Evolutionary conservation across 352 stramenopile genomes (phyloP), one percentile per base, ranked within the genome.

Genomic region (Globisporangium camurandrum): DNA sequence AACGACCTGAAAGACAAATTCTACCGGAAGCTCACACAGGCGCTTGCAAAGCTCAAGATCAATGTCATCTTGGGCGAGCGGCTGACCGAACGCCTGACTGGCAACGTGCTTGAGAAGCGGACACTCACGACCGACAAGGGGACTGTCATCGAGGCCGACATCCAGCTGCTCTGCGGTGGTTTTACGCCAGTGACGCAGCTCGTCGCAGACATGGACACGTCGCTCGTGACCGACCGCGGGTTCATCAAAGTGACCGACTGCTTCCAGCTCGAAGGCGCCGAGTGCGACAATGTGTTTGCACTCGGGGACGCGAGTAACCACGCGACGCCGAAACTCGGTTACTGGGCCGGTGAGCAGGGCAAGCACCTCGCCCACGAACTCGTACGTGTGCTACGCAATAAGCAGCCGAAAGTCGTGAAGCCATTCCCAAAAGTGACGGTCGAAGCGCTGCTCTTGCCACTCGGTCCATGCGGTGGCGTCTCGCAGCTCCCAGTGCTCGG

Each of bases 261-360:
- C 5, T 54, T 86, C 39, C 70, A 89, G 56, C 27, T 87, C 20
- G 64, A 81, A 27, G 56, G 12, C 41, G 16, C 53, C 0, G 62
- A 66, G 46, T 81, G 75, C 45, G n/a, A 42, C 1, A 54, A 86
- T 42, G 60, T 87, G 36, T 85, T 85, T 34, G 72, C 63, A 4
- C 9, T 86, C 8, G 72, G 72, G 23, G 72, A 89, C 36, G 59
- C 68, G 30, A 83, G 64, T 59, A 68, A 73, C 52, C 70, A 86
- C 30, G 26, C 52, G 1, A 62, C 61, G 30, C 64, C 66, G 0
- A 88, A 86, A 48, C 59, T 76, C 54, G 62, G 51, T 6, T 67
- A 69, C 37, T 64, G 64, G 16, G 71, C 69, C 24, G 55, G 51
- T 7, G 48, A 73, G 17, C 74, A 86, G 26, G 74, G 65, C 7